Conservation (phyloP, 2,329 filamentous ascomycete species). For the Monascus ruber region DNA sequence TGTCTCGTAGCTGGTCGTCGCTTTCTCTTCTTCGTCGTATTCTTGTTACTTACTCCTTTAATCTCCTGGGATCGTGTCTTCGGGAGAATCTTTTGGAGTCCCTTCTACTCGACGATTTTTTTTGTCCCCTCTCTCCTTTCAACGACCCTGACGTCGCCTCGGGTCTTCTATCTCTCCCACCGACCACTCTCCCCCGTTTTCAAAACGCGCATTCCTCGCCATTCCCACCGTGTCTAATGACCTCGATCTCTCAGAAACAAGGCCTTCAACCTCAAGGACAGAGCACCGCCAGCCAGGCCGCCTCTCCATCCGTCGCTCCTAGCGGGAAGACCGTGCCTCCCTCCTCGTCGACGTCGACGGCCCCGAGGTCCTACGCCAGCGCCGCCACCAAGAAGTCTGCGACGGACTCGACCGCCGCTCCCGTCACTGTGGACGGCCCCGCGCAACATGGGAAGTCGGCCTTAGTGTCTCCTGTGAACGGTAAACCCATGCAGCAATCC, state of each 20-base stretch:
- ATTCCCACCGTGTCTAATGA: conserved; percentile 43
- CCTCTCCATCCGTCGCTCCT: conserved; percentile 36
- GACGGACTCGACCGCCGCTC: conserved; percentile 40
- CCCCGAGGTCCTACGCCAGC: conserved; percentile 50
- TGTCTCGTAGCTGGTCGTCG: not conserved
- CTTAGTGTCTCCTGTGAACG: conserved; percentile 72
- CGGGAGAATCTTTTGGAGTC: no score
- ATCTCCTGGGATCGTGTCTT: no score
- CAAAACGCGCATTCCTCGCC: not conserved
- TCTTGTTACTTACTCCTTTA: no score
- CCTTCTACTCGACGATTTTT: no score
- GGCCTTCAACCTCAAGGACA: conserved; percentile 41
- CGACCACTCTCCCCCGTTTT: not conserved
- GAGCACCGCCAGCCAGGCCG: conserved; percentile 38
- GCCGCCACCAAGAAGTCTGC: conserved; percentile 47
- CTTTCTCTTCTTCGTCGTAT: not conserved
- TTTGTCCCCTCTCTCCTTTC: conserved; percentile 7
- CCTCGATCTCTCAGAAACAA: conserved; percentile 41
- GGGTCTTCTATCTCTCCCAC: conserved; percentile 1
- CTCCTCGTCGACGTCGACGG: conserved; percentile 43
- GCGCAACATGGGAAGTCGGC: conserved; percentile 47
- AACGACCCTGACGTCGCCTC: conserved; percentile 15
- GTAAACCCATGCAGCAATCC: conserved; percentile 50
- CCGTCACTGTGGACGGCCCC: conserved; percentile 43
- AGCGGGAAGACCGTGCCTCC: conserved; percentile 40